Percentiles rank a stretch among this genome's conserved stretches.
These are phyloP conservation scores for Phlebiopsis gigantea DNA, from an alignment of 768 basidiomycete species.

Conservation along the genomic window DNA sequence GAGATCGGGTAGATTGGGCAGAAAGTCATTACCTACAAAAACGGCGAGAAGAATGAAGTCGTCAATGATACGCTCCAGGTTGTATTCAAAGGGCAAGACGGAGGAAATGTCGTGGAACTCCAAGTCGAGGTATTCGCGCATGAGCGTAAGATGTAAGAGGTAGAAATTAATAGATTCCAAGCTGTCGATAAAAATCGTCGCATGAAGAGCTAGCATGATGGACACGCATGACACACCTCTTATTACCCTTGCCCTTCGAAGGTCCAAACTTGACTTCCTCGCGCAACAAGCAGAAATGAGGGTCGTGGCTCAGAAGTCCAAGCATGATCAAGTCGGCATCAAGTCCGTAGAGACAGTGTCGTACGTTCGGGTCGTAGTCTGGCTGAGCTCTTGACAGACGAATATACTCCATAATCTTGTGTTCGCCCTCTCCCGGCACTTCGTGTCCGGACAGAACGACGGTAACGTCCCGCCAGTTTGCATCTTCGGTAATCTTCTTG, in stretches of 20 bases:
- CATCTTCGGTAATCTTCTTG: slow-evolving; percentile 97
- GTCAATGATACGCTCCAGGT: slow-evolving; percentile 91
- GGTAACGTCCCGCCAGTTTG: slow-evolving; percentile 88
- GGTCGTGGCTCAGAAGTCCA: slow-evolving; percentile 93
- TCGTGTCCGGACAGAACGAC: slow-evolving; percentile 97
- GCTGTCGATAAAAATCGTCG: slow-evolving; percentile 20
- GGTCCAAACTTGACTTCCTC: slow-evolving; percentile 99
- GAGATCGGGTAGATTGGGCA: slow-evolving; percentile 92
- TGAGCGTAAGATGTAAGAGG: slow-evolving; percentile 86
- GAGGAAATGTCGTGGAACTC: slow-evolving; percentile 79
- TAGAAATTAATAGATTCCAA: slow-evolving; percentile 88
- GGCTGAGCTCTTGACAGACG: slow-evolving; percentile 91
- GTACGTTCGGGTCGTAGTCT: slow-evolving; percentile 92
- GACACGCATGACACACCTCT: slow-evolving; percentile 35
- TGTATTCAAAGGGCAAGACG: slow-evolving; percentile 73
- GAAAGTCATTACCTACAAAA: slow-evolving; percentile 96
- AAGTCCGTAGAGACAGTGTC: slow-evolving; percentile 97
- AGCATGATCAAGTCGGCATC: slow-evolving; percentile 99
- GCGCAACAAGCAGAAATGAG: slow-evolving; percentile 94
- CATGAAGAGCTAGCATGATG: background rate
- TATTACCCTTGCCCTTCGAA: slow-evolving; percentile 61
- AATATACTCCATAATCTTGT: slow-evolving; percentile 99
- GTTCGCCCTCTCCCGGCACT: slow-evolving; percentile 98
- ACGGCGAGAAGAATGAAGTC: slow-evolving; percentile 97
- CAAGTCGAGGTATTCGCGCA: slow-evolving; percentile 96